phyloP scores from a whole-genome alignment of 116 monocot species.

The Dioscorea cayenensis region DNA sequence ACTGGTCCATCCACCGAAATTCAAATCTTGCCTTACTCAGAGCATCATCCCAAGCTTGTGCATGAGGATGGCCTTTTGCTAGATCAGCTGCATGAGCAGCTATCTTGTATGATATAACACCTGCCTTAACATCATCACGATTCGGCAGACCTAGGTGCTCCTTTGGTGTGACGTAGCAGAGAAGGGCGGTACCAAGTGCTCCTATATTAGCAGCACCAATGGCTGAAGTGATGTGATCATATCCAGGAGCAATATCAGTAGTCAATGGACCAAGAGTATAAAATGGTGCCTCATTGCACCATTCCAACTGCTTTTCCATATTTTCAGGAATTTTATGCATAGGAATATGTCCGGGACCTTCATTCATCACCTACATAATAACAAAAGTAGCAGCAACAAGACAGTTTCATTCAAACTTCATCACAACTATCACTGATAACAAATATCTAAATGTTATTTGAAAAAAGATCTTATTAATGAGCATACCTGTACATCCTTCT shows the following conservation, averaged over 20 bases:
- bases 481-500: constrained; percentile 93
- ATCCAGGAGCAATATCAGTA: constrained; percentile 97
- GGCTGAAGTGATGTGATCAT: constrained; percentile 98
- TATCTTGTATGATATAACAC: constrained; percentile 92
- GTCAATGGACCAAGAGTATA: constrained; percentile 96
- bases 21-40: constrained; percentile 92
- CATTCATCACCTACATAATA: constrained; percentile 83
- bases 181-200: constrained; percentile 88
- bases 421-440: background rate
- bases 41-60: constrained; percentile 93
- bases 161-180: constrained; percentile 98
- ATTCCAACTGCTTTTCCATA: constrained; percentile 89
- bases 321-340: constrained; percentile 98
- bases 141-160: constrained; percentile 97
- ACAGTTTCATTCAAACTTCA: background rate
- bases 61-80: constrained; percentile 85
- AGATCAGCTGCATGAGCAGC: constrained; percentile 96
- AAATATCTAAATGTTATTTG: background rate
- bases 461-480: background rate
- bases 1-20: constrained; percentile 98
- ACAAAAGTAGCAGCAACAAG: background rate
- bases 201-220: constrained; percentile 98
- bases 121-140: constrained; percentile 89
- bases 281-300: constrained; percentile 95
- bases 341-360: constrained; percentile 95